Base-by-base conservation (phyloP, 345 rosid genomes). In the Raphanus sativus region DNA sequence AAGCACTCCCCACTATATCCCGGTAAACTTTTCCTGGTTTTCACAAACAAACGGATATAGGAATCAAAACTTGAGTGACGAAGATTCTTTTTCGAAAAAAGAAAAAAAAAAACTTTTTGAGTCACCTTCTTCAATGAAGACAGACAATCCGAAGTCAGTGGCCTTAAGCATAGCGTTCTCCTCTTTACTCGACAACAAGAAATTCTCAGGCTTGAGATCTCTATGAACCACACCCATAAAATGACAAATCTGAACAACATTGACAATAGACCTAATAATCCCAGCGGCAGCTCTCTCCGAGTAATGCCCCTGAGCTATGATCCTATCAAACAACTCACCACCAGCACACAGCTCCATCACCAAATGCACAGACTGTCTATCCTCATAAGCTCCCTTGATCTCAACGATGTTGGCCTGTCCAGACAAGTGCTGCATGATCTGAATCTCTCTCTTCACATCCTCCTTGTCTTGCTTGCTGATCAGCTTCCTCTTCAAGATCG, bases 341-440 rank as follows among this genome's bases (percentile, higher is more conserved):
- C 98, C 98, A 62, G 94, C 89, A 74, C 98, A 92, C 74, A 92
- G 80, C 67, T 90, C 98, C 98, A 92, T 92, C 54, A 90, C 95
- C 42, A 93, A 81, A 81, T 93, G 98, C 17, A 91, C 86, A 50
- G 91, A 87, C 61, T 86, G 87, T 68, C 80, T 83, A 75, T 93
- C 98, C 73, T 91, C 97, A 67, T 77, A 88, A 75, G 91, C 88
- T 64, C 93, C 98, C 74, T 80, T 86, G 70, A 93, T 88, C 70
- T 90, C 93, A 25, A 93, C 97, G 64, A 89, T 88, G 29, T 89
- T 93, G 0, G 89, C 83, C 70, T 93, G 94, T 16, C 97, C 98
- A 17, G 91, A 87, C 81, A 93, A 77, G 69, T 93, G 88, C 82
- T 93, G 94, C 97, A 93, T 86, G 54, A 93, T 88, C 81, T 88